These are phyloP conservation scores for Tolypocladium ovalisporum DNA, from an alignment of 2,329 filamentous ascomycete species.

Conservation along the genomic window DNA sequence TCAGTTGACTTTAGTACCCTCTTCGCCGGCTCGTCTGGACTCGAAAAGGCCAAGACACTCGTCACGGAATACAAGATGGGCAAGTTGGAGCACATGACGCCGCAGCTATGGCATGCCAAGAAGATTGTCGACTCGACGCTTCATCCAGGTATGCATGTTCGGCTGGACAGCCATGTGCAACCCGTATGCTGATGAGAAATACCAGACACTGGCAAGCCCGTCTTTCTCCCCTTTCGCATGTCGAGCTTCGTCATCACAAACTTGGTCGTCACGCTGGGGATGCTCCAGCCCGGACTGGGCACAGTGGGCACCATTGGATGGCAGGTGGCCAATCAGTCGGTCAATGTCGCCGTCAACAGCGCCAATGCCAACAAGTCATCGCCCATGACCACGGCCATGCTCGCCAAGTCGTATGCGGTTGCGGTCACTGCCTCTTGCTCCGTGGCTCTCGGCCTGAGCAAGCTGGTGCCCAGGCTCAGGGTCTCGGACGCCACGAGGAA, in stretches of 20 bases:
- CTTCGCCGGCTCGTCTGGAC: constrained; percentile 63
- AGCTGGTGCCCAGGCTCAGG: constrained; percentile 76
- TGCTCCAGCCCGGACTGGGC: constrained; percentile 82
- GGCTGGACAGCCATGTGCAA: not conserved
- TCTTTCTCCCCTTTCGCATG: constrained; percentile 95
- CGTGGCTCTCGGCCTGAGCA: constrained; percentile 85
- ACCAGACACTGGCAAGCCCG: constrained; percentile 83
- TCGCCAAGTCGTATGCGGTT: constrained; percentile 81
- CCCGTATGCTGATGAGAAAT: constrained; percentile 4
- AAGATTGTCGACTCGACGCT: constrained; percentile 95
- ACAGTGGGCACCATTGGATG: constrained; percentile 80
- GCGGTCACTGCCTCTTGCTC: constrained; percentile 90
- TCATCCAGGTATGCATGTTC: constrained; percentile 64
- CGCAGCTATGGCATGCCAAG: constrained; percentile 89
- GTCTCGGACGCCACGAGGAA: constrained; percentile 65
- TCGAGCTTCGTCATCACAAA: constrained; percentile 91
- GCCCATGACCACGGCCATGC: constrained; percentile 67
- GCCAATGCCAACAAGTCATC: constrained; percentile 98
- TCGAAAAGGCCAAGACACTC: constrained; percentile 77
- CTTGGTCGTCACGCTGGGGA: constrained; percentile 86
- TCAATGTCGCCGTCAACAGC: constrained; percentile 96
- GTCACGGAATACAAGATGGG: constrained; percentile 82
- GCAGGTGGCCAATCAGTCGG: constrained; percentile 94
- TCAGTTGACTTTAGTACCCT: constrained; percentile 54
- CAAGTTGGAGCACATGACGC: constrained; percentile 68